Evolutionary conservation across 352 stramenopile species (phyloP).

Genomic region (Globisporangium rhizosaccharum): DNA sequence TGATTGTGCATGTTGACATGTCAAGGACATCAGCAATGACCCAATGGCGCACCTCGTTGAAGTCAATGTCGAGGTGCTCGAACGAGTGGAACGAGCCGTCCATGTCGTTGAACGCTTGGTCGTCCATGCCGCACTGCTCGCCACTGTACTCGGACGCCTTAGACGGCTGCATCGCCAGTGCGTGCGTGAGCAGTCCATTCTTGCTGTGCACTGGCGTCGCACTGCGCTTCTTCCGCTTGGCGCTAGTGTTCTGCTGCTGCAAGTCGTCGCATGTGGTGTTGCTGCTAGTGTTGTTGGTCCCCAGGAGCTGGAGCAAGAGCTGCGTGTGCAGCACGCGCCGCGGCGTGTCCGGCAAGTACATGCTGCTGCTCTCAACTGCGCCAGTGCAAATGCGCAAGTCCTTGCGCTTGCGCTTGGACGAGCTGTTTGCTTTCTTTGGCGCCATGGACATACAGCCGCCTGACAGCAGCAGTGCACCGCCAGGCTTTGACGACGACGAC

Average conservation of each 20-base stretch:
- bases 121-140: slow-evolving; percentile 12
- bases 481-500: not conserved
- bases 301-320: slow-evolving; percentile 71
- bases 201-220: slow-evolving; percentile 8
- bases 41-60: slow-evolving; percentile 50
- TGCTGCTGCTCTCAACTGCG: slow-evolving; percentile 26
- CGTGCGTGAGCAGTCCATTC: slow-evolving; percentile 17
- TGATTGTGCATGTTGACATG: not conserved
- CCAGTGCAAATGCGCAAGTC: slow-evolving; percentile 76
- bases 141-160: slow-evolving; percentile 17
- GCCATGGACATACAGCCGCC: slow-evolving; percentile 1
- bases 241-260: slow-evolving; percentile 12
- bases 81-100: slow-evolving; percentile 70
- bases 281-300: slow-evolving; percentile 11
- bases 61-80: slow-evolving; percentile 83
- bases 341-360: slow-evolving; percentile 76
- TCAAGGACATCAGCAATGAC: not conserved
- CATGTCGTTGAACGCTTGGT: slow-evolving; percentile 43
- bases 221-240: slow-evolving; percentile 64
- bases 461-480: not conserved
- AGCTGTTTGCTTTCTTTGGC: slow-evolving; percentile 40
- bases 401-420: slow-evolving; percentile 79
- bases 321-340: slow-evolving; percentile 74
- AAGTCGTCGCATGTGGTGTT: slow-evolving; percentile 1
- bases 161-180: slow-evolving; percentile 28